phyloP scores from a whole-genome alignment of 208 protist species.

The Crithidia thermophila region DNA sequence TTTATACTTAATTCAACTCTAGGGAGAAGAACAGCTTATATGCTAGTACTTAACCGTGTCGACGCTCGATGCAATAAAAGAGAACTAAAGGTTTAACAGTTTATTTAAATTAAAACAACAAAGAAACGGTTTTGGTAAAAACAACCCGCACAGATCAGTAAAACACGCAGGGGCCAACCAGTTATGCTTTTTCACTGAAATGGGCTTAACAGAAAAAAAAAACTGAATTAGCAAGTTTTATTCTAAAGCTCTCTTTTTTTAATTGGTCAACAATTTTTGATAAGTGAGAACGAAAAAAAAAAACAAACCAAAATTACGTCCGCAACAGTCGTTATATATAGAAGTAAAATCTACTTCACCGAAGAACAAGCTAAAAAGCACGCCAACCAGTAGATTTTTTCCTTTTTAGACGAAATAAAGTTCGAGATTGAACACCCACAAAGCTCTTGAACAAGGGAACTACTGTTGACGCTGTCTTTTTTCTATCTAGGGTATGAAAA shows the following conservation, averaged over 20 bases:
- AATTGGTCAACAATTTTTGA: neutral
- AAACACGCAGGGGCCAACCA: too few species aligned
- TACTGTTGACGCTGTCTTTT: too few species aligned
- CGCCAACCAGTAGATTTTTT: too few species aligned
- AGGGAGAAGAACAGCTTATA: too few species aligned
- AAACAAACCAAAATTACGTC: neutral
- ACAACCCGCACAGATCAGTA: too few species aligned
- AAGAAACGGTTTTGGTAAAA: neutral
- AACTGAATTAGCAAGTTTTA: neutral
- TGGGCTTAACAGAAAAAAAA: neutral
- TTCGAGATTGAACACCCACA: too few species aligned
- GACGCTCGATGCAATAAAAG: neutral
- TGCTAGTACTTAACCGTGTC: too few species aligned
- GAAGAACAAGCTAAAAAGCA: neutral
- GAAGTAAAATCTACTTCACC: neutral
- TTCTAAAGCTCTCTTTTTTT: neutral
- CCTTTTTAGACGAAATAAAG: too few species aligned
- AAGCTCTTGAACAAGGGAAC: too few species aligned
- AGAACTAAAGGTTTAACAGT: neutral
- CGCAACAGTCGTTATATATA: neutral
- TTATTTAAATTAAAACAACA: neutral
- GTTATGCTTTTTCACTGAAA: neutral
- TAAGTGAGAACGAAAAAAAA: neutral
- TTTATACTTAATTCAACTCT: too few species aligned
- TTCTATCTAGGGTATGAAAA: neutral